phyloP scores from a whole-genome alignment of 2,329 filamentous ascomycete genomes.

The Tympanopsis confertula region DNA sequence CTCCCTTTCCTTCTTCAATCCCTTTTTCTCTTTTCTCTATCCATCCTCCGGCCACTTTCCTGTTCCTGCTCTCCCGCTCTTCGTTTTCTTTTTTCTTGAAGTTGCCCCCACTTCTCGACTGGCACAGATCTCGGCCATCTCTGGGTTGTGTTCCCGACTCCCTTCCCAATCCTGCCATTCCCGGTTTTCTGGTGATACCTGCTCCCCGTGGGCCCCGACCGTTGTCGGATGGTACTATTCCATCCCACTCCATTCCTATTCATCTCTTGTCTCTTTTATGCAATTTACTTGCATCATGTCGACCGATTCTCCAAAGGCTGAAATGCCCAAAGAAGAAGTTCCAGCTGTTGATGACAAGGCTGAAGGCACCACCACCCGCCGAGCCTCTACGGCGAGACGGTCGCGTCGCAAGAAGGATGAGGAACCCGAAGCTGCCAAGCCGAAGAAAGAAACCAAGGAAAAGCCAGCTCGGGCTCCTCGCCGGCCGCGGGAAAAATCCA shows the following conservation, averaged over 20 bases:
- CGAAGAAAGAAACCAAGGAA: not conserved
- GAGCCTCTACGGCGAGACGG: not conserved
- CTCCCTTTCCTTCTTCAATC: conserved; percentile 5
- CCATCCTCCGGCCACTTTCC: not conserved
- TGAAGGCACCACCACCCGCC: not conserved
- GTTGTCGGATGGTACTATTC: too few species aligned
- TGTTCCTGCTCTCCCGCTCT: not conserved
- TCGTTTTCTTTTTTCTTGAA: conserved; percentile 1
- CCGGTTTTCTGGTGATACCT: too few species aligned
- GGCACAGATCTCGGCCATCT: too few species aligned
- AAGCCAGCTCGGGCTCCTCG: not conserved
- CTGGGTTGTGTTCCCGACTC: too few species aligned
- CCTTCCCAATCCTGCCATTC: too few species aligned
- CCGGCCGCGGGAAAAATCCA: not conserved
- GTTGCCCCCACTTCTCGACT: too few species aligned
- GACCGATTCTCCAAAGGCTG: not conserved
- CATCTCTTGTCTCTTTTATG: not conserved
- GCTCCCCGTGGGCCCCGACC: too few species aligned
- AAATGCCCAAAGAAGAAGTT: not conserved
- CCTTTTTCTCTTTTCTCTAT: conserved; percentile 9
- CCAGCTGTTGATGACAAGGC: not conserved
- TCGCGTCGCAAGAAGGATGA: conserved; percentile 1
- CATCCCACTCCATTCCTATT: not conserved
- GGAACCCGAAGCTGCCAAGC: not conserved
- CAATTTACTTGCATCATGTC: not conserved